Conservation (phyloP, 805 yeast genomes). For the Millerozyma miso region DNA sequence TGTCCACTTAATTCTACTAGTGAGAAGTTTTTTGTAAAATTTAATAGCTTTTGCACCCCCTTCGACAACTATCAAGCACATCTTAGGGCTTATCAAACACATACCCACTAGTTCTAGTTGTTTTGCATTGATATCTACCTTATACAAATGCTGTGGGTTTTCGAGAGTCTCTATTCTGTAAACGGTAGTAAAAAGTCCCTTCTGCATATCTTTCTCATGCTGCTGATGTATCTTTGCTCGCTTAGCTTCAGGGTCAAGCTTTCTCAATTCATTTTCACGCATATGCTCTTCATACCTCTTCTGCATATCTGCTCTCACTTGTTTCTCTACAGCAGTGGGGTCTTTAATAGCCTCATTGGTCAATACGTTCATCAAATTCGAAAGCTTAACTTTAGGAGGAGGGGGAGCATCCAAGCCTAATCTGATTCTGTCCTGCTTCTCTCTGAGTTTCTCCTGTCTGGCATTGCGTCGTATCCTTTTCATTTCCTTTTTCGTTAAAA, state of each 20-base stretch:
- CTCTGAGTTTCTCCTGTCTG: conserved; percentile 59
- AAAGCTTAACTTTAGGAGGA: conserved; percentile 79
- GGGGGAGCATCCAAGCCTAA: conserved; percentile 86
- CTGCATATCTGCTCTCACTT: conserved; percentile 65
- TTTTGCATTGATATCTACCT: conserved; percentile 76
- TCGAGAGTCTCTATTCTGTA: conserved; percentile 51
- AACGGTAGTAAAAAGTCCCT: conserved; percentile 56
- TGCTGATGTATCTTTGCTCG: conserved; percentile 46
- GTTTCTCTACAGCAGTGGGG: conserved; percentile 80
- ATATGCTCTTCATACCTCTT: conserved; percentile 58
- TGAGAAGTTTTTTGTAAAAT: conserved; percentile 60
- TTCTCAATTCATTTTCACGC: conserved; percentile 56
- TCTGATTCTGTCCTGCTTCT: conserved; percentile 69
- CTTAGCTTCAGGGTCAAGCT: conserved; percentile 53
- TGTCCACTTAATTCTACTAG: conserved; percentile 67
- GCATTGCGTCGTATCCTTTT: conserved; percentile 69
- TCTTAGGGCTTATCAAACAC: conserved; percentile 41
- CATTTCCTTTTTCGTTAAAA: conserved; percentile 71
- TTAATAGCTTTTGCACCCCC: conserved; percentile 63
- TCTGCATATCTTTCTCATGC: conserved; percentile 43
- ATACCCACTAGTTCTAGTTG: conserved; percentile 67
- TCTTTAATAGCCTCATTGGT: conserved; percentile 83
- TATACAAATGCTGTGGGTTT: conserved; percentile 66
- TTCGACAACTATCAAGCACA: conserved; percentile 64
- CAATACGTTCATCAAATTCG: conserved; percentile 80